Percentiles rank a stretch among this genome's conserved stretches.
Conservation (phyloP, 345 rosid genomes). For the Hevea brasiliensis region DNA sequence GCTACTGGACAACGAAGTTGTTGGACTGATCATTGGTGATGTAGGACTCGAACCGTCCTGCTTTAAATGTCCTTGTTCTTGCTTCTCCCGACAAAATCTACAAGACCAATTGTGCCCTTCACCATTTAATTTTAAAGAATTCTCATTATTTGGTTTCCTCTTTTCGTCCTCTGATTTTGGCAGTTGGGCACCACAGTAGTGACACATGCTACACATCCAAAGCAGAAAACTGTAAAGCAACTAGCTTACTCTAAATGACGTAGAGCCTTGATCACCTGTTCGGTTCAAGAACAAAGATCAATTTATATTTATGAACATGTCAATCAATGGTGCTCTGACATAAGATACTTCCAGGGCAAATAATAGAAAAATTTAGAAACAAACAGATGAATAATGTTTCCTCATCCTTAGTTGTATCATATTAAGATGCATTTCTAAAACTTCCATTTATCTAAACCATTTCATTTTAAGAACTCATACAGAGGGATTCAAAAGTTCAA, state of each 20-base stretch:
- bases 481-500: neutral
- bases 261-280: constrained; percentile 7
- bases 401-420: neutral
- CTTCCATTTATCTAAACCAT: neutral
- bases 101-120: constrained; percentile 38
- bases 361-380: neutral
- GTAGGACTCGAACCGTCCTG: constrained; percentile 28
- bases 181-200: constrained; percentile 43
- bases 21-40: constrained; percentile 55
- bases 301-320: neutral
- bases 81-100: constrained; percentile 55
- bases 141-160: constrained; percentile 31
- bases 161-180: constrained; percentile 28
- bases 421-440: neutral
- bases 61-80: constrained; percentile 28
- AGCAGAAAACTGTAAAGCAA: neutral
- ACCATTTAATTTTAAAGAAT: constrained; percentile 29
- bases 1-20: constrained; percentile 55
- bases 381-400: neutral
- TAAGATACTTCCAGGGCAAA: neutral
- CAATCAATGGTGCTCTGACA: neutral
- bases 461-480: neutral
- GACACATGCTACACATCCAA: constrained; percentile 31
- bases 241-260: neutral
- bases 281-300: constrained; percentile 3